Conservation (phyloP, 2,329 filamentous ascomycete species). For the Epichloe glyceriae region DNA sequence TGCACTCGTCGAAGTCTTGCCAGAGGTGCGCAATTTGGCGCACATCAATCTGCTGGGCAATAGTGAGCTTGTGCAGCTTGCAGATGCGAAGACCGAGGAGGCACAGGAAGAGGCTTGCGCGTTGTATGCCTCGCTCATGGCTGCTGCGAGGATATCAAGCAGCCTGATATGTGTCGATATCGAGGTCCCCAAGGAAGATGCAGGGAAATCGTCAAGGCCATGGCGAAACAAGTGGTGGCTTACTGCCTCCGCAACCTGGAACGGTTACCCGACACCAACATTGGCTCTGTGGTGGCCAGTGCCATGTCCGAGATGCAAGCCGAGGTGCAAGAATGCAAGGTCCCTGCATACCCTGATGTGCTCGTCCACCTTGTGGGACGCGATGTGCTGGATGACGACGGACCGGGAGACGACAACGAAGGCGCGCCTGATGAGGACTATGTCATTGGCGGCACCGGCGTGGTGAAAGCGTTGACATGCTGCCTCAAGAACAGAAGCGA, state of each 20-base stretch:
- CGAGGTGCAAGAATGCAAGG: slow-evolving; percentile 15
- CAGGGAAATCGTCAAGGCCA: slow-evolving; percentile 81
- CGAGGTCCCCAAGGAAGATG: slow-evolving; percentile 67
- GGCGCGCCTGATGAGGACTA: slow-evolving; percentile 82
- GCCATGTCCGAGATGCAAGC: slow-evolving; percentile 26
- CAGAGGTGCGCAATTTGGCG: slow-evolving; percentile 67
- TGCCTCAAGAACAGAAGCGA: slow-evolving; percentile 68
- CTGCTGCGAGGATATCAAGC: slow-evolving; percentile 70
- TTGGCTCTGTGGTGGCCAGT: slow-evolving; percentile 32
- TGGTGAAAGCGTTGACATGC: slow-evolving; percentile 86
- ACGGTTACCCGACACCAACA: slow-evolving; percentile 54
- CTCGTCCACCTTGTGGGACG: slow-evolving; percentile 78
- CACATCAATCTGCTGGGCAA: slow-evolving; percentile 86
- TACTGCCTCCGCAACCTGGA: slow-evolving; percentile 92
- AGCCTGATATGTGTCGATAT: slow-evolving; percentile 84
- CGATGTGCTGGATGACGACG: slow-evolving; percentile 36
- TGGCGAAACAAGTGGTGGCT: slow-evolving; percentile 88
- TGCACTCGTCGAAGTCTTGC: slow-evolving; percentile 76
- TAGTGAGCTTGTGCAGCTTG: slow-evolving; percentile 53
- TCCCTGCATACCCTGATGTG: slow-evolving; percentile 55
- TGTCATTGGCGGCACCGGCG: slow-evolving; percentile 87
- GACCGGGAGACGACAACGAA: slow-evolving; percentile 46
- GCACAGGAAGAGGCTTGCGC: slow-evolving; percentile 88
- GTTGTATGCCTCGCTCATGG: slow-evolving; percentile 80
- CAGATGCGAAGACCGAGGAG: slow-evolving; percentile 63